phyloP scores from a whole-genome alignment of 2,329 filamentous ascomycete genomes.

The Trichoderma brevicompactum region DNA sequence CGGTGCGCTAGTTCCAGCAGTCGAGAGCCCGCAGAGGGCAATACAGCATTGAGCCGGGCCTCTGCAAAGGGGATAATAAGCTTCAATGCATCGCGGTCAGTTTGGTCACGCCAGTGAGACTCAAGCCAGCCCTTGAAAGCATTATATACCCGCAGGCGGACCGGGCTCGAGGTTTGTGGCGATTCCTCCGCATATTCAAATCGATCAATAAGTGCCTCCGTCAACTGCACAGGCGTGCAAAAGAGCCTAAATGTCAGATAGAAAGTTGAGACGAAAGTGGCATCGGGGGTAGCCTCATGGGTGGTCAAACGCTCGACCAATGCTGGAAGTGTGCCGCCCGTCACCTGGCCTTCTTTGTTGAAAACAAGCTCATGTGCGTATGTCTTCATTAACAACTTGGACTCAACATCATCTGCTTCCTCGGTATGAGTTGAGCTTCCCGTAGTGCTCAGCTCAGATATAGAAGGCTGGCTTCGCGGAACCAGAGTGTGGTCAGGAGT shows the following conservation, averaged over 20 bases:
- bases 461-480: constrained; percentile 63
- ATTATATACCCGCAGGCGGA: constrained; percentile 91
- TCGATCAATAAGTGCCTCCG: constrained; percentile 81
- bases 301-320: constrained; percentile 93
- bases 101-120: constrained; percentile 87
- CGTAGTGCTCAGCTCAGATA: constrained; percentile 69
- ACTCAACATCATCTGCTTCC: constrained; percentile 78
- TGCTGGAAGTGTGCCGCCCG: constrained; percentile 85
- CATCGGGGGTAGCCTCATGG: constrained; percentile 89
- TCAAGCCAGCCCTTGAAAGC: constrained; percentile 97
- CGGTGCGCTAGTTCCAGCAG: constrained; percentile 79
- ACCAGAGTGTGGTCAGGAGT: constrained; percentile 71
- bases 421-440: constrained; percentile 71
- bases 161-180: constrained; percentile 72
- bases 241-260: constrained; percentile 96
- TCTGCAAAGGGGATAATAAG: constrained; percentile 82
- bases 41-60: constrained; percentile 65
- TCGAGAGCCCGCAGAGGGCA: constrained; percentile 80
- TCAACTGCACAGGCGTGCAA: constrained; percentile 77
- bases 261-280: constrained; percentile 90
- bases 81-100: constrained; percentile 75
- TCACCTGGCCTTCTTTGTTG: constrained; percentile 94
- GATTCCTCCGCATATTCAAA: constrained; percentile 90
- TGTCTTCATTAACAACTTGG: constrained; percentile 85
- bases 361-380: constrained; percentile 89